Conservation (phyloP, 2,329 filamentous ascomycete species). For the Penicillium sp. region DNA sequence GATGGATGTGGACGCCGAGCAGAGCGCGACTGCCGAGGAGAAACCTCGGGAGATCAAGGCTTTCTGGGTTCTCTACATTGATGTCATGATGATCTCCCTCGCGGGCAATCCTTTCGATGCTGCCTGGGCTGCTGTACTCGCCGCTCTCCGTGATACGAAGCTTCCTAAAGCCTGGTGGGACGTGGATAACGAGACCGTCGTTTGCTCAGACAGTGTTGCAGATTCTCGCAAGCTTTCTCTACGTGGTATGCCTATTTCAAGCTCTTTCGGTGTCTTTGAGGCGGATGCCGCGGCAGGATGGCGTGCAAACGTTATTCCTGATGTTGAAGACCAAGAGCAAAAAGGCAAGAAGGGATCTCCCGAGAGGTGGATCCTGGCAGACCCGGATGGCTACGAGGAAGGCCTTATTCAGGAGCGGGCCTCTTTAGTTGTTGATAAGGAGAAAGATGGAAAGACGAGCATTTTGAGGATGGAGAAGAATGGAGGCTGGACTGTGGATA, state of each 20-base stretch:
- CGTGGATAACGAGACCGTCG: conserved; percentile 72
- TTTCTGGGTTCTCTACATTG: conserved; percentile 95
- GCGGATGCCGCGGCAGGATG: conserved; percentile 53
- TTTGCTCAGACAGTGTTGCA: conserved; percentile 68
- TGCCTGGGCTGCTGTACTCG: conserved; percentile 81
- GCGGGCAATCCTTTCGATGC: conserved; percentile 92
- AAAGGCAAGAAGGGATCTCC: conserved; percentile 37
- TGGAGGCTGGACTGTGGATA: conserved; percentile 73
- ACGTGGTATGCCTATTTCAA: conserved; percentile 71
- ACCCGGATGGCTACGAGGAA: conserved; percentile 91
- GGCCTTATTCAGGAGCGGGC: conserved; percentile 78
- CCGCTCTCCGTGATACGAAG: conserved; percentile 76
- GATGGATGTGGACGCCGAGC: conserved; percentile 53
- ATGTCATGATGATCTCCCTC: conserved; percentile 90
- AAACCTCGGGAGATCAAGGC: conserved; percentile 66
- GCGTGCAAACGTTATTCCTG: conserved; percentile 42
- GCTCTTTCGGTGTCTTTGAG: conserved; percentile 77
- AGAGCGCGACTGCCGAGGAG: conserved; percentile 31
- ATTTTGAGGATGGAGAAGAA: conserved; percentile 79
- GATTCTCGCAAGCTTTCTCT: conserved; percentile 63
- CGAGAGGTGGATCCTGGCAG: conserved; percentile 73
- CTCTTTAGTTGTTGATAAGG: conserved; percentile 75
- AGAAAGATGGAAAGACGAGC: conserved; percentile 49
- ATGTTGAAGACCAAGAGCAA: conserved; percentile 47
- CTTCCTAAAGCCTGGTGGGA: conserved; percentile 84